Conservation (phyloP, 805 yeast species). For the Scheffersomyces ergatensis region DNA sequence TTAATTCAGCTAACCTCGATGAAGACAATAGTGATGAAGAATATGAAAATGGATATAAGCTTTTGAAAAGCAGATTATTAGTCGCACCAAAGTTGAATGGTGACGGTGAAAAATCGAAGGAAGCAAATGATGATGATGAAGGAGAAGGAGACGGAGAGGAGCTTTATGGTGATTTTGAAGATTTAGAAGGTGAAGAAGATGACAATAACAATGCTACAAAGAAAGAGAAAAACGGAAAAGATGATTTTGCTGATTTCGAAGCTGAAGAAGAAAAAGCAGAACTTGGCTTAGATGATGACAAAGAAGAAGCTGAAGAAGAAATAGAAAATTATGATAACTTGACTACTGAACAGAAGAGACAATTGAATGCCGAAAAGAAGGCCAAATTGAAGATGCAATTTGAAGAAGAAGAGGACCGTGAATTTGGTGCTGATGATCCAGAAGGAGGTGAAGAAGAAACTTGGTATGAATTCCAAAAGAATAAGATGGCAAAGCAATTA, state of each 20-base stretch:
- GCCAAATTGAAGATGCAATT: slow-evolving; percentile 86
- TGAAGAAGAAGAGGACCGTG: slow-evolving; percentile 71
- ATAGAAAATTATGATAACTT: slow-evolving; percentile 39
- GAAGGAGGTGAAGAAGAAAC: slow-evolving; percentile 83
- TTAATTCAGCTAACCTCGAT: slow-evolving; percentile 30
- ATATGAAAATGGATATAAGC: slow-evolving; percentile 38
- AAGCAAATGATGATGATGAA: slow-evolving; percentile 17
- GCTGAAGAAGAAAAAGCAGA: slow-evolving; percentile 46
- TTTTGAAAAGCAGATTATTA: slow-evolving; percentile 48
- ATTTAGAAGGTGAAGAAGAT: slow-evolving; percentile 37
- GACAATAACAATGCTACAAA: slow-evolving; percentile 23
- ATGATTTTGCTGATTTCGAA: slow-evolving; percentile 56
- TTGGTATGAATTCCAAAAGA: slow-evolving; percentile 97
- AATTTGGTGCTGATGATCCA: slow-evolving; percentile 74
- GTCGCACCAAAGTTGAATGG: slow-evolving; percentile 48
- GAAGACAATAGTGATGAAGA: slow-evolving; percentile 31
- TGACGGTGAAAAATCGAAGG: slow-evolving; percentile 20
- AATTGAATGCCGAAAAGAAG: slow-evolving; percentile 81
- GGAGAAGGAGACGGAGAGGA: slow-evolving; percentile 48
- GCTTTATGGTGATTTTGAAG: slow-evolving; percentile 57
- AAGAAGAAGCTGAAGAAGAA: slow-evolving; percentile 42
- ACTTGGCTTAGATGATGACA: slow-evolving; percentile 26
- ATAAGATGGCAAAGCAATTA: slow-evolving; percentile 92
- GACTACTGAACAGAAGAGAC: slow-evolving; percentile 73
- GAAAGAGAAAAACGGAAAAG: slow-evolving; percentile 31